Percentiles rank a stretch among this genome's conserved stretches.
Evolutionary conservation across 2,329 filamentous ascomycete genomes (phyloP).

Genomic region (Metarhizium rileyi): DNA sequence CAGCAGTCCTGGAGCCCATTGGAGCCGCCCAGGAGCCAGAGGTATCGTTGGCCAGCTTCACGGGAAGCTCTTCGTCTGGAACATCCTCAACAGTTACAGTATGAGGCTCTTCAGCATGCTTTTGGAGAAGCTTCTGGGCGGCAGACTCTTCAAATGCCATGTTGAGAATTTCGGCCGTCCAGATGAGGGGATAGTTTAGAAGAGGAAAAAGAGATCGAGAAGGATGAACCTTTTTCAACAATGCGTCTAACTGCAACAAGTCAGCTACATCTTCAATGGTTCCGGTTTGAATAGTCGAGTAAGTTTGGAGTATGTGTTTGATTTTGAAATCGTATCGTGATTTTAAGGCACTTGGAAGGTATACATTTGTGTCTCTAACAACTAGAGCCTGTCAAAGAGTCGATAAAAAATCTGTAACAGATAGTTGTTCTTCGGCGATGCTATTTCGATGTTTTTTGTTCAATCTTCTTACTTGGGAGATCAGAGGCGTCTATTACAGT

Average conservation of each 20-base stretch:
- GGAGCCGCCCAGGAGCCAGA: slow-evolving; percentile 38
- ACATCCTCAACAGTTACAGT: slow-evolving; percentile 71
- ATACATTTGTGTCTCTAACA: not conserved
- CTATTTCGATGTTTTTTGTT: not conserved
- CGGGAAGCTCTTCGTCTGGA: slow-evolving; percentile 66
- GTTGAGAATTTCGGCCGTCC: slow-evolving; percentile 11
- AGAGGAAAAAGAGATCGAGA: not conserved
- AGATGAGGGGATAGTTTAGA: not conserved
- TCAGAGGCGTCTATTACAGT: slow-evolving; percentile 29
- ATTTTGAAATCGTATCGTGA: too few species aligned
- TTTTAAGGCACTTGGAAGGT: not conserved
- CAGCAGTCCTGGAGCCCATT: slow-evolving; percentile 53
- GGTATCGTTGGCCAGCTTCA: slow-evolving; percentile 37
- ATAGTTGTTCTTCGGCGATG: not conserved
- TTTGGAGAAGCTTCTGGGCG: slow-evolving; percentile 54
- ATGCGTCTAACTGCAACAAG: not conserved
- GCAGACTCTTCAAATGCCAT: slow-evolving; percentile 44
- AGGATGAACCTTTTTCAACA: not conserved
- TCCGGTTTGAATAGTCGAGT: not conserved
- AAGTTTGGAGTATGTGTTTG: not conserved
- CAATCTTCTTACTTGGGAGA: not conserved
- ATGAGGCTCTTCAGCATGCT: slow-evolving; percentile 45
- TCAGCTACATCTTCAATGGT: not conserved
- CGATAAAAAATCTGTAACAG: not conserved
- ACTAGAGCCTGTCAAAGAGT: not conserved